Base-by-base conservation (phyloP, 192 early-diverging fungal species). In the Backusella mclennaniae region DNA sequence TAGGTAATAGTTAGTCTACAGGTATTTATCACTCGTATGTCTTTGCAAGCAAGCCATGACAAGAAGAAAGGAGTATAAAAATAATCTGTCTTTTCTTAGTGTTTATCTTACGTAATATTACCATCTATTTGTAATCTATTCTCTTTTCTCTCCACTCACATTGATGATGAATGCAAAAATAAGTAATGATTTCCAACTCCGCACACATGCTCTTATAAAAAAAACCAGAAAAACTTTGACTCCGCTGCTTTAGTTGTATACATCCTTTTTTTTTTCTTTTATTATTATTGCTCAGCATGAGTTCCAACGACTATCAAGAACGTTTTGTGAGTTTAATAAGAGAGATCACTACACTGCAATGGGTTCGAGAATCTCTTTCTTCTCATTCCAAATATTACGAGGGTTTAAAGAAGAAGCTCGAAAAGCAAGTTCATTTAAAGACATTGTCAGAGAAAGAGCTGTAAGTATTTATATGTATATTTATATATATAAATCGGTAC, bases 301-400 rank as follows among this genome's bases (percentile, higher is more conserved):
- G 67, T 36, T 38, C 66, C 9, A 56, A 69, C 35, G 46, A 76
- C 31, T 72, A 46, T 14, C 69, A 77, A 63, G 56, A 77, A 21
- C 69, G 42, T 1, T 80, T 73, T 69, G 17, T 80, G 4, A n/a
- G 26, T 21, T 44, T 80, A 9, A 38, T 80, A 29, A 59, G 39
- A 31, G 52, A 76, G 19, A 80, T 80, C 19, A 73, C 79, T 8
- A 76, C 49, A 12, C 39, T 80, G 19, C 79, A 80, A n/a, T 80
- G 79, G 79, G 79, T 80, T 8, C 75, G 79, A 35, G 79, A 80
- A 56, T 80, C 79, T 3, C 19, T 80, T 17, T 68, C 79, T 39
- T 44, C 72, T 41, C 79, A 80, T 66, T 73, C 75, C 31, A 41
- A 76, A 23, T 69, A 80, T 56, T 80, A 80, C 41, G 75, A 80